These are phyloP conservation scores for Globisporangium abappressorium DNA, from an alignment of 352 stramenopile species.

Conservation along the genomic window DNA sequence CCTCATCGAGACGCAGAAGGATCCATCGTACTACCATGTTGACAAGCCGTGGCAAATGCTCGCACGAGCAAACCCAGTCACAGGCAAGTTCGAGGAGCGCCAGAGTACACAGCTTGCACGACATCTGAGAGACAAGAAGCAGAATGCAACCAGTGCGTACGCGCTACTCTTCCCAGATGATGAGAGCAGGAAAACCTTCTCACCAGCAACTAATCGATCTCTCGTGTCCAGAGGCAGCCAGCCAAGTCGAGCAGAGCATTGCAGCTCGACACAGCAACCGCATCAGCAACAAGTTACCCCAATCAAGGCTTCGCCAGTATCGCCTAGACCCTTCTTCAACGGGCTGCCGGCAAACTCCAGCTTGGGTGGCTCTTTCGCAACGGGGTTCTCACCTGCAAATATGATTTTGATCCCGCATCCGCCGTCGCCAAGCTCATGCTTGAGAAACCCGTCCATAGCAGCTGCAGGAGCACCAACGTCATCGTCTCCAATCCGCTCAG, in stretches of 20 bases:
- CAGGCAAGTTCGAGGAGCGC: constrained; percentile 19
- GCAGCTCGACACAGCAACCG: constrained; percentile 12
- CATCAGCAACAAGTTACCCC: not conserved
- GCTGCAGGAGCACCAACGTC: not conserved
- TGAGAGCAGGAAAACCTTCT: not conserved
- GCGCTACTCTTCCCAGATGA: constrained; percentile 6
- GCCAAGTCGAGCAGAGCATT: not conserved
- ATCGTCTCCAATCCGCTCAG: not conserved
- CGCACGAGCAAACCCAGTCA: constrained; percentile 14
- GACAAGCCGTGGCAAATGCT: constrained; percentile 57
- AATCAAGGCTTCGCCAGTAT: not conserved
- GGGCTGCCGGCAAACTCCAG: not conserved
- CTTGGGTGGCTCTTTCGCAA: constrained; percentile 18
- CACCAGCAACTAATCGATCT: not conserved
- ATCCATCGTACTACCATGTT: constrained; percentile 36
- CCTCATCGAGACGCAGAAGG: constrained; percentile 28
- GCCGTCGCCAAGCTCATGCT: constrained; percentile 3
- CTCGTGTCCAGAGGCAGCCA: not conserved
- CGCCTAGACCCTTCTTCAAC: not conserved
- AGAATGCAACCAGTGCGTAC: constrained; percentile 19
- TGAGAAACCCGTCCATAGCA: not conserved
- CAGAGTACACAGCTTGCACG: constrained; percentile 45
- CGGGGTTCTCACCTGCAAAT: not conserved
- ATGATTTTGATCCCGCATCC: constrained; percentile 1
- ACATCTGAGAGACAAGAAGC: constrained; percentile 49